phyloP scores from a whole-genome alignment of 2,329 filamentous ascomycete genomes.

The Fusarium sp. region DNA sequence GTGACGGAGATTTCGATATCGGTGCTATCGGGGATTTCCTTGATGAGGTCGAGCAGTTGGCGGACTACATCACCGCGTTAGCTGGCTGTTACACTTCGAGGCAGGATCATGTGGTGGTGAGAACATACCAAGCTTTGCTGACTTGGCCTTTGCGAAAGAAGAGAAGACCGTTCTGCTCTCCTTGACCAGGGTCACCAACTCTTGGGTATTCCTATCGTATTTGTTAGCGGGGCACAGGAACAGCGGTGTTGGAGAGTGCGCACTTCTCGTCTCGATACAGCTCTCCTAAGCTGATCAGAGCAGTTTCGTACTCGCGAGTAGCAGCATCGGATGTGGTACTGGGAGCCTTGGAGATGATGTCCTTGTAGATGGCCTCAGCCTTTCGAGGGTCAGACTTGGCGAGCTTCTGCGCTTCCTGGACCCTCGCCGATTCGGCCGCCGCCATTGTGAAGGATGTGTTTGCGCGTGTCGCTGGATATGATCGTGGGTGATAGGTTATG shows the following conservation, averaged over 20 bases:
- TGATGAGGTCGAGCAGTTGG: constrained; percentile 95
- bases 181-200: constrained; percentile 89
- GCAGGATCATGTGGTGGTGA: neutral
- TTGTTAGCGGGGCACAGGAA: constrained; percentile 20
- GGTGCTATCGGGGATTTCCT: constrained; percentile 90
- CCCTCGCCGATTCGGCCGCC: constrained; percentile 69
- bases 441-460: constrained; percentile 56
- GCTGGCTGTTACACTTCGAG: constrained; percentile 1
- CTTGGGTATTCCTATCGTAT: constrained; percentile 74
- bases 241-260: constrained; percentile 47
- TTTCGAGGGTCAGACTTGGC: constrained; percentile 82
- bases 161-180: constrained; percentile 91
- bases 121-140: constrained; percentile 88
- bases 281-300: constrained; percentile 88
- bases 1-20: constrained; percentile 95
- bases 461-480: constrained; percentile 13
- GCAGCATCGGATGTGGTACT: constrained; percentile 85
- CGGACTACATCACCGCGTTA: constrained; percentile 70
- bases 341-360: constrained; percentile 86
- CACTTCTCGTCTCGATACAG: constrained; percentile 90
- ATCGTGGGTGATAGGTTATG: neutral
- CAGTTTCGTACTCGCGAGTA: constrained; percentile 89
- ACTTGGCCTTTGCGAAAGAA: constrained; percentile 98
- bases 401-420: constrained; percentile 89
- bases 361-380: constrained; percentile 88